Evolutionary conservation across 345 rosid genomes (phyloP).

Genomic region (Ricinus communis): DNA sequence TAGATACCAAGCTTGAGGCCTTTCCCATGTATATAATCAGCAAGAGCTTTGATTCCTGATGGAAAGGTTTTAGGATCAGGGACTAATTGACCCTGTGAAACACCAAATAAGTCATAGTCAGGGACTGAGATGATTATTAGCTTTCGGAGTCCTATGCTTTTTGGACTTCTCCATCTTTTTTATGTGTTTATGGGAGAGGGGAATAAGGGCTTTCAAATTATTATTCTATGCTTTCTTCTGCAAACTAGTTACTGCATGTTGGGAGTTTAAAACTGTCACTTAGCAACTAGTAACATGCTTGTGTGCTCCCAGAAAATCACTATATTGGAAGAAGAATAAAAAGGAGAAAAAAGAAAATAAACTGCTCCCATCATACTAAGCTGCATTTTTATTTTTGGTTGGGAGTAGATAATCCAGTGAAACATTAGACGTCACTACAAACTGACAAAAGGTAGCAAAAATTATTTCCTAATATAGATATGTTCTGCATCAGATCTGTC

Average conservation of each 20-base stretch:
- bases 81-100: slow-evolving; percentile 68
- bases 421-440: too few species aligned
- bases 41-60: slow-evolving; percentile 82
- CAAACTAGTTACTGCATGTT: background rate
- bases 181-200: background rate
- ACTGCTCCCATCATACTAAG: background rate
- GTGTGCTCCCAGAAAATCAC: background rate
- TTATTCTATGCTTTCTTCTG: background rate
- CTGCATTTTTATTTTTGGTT: background rate
- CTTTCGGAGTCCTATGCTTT: background rate
- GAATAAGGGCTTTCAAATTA: background rate
- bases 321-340: background rate
- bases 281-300: background rate
- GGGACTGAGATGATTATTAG: background rate
- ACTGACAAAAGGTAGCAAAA: background rate
- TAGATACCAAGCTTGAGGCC: slow-evolving; percentile 98
- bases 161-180: background rate
- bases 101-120: slow-evolving; percentile 22
- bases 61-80: slow-evolving; percentile 81
- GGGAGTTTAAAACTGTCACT: background rate
- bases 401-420: background rate
- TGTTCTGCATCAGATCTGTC: background rate
- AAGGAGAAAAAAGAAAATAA: background rate
- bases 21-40: slow-evolving; percentile 75
- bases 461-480: background rate